Conservation (phyloP, 768 basidiomycete species). For the Termitomyces bulborhizus region DNA sequence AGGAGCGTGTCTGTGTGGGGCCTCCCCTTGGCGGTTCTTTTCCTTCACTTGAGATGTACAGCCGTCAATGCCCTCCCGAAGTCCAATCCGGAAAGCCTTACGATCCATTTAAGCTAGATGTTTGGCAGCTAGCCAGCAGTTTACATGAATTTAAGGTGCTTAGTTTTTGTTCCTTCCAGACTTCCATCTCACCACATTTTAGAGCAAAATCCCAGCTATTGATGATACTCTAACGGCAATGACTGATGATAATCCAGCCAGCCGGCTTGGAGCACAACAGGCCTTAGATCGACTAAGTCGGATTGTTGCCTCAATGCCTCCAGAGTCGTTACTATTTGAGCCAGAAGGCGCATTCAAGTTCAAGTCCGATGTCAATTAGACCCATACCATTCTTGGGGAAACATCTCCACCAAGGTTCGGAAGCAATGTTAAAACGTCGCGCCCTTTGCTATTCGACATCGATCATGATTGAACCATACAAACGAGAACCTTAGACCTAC, state of each 20-base stretch:
- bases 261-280: constrained; percentile 1
- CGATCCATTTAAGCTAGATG: constrained; percentile 6
- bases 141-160: background rate
- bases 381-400: background rate
- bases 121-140: constrained; percentile 6
- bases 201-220: constrained; percentile 5
- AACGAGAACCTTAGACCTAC: background rate
- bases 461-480: background rate
- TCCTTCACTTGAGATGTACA: constrained; percentile 13
- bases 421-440: no score
- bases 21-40: constrained; percentile 18
- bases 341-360: background rate
- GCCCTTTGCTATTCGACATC: no score
- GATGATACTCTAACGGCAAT: constrained; percentile 1
- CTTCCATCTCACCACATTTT: background rate
- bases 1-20: constrained; percentile 13
- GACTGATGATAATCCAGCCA: background rate
- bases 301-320: background rate
- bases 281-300: background rate
- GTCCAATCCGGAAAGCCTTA: constrained; percentile 4
- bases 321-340: background rate
- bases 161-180: background rate
- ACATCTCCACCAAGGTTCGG: background rate
- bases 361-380: background rate
- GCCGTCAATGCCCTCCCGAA: constrained; percentile 15